Conservation (phyloP, 345 rosid genomes). For the Isatis tinctoria region DNA sequence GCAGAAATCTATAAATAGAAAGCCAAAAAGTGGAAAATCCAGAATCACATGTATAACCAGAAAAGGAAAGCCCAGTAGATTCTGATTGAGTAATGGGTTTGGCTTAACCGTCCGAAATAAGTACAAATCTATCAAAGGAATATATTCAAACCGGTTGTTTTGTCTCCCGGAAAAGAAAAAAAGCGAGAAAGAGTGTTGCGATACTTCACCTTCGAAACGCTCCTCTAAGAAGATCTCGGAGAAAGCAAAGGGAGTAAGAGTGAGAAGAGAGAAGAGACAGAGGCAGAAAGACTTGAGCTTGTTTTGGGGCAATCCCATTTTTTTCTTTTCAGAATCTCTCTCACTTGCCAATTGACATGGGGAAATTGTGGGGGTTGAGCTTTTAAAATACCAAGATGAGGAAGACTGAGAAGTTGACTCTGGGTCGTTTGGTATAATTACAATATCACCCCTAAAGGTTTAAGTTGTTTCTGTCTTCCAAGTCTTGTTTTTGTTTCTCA, state of each 20-base stretch:
- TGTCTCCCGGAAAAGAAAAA: neutral
- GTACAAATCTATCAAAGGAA: neutral
- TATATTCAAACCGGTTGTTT: neutral
- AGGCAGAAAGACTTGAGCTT: constrained; percentile 1
- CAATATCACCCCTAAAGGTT: constrained; percentile 3
- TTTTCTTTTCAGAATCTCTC: neutral
- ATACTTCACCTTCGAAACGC: constrained; percentile 47
- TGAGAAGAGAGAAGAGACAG: constrained; percentile 19
- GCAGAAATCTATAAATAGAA: neutral
- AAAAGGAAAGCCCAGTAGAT: constrained; percentile 12
- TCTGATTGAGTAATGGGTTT: neutral
- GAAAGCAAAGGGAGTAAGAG: constrained; percentile 29
- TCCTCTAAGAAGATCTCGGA: constrained; percentile 53
- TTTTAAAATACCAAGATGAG: neutral
- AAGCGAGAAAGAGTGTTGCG: neutral
- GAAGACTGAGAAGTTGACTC: constrained; percentile 11
- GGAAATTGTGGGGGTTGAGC: neutral
- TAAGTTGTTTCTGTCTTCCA: neutral
- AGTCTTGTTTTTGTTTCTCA: neutral
- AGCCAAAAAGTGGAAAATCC: neutral
- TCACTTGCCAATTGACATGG: neutral
- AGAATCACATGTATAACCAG: neutral
- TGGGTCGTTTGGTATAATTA: constrained; percentile 8
- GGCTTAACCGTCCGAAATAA: constrained; percentile 3
- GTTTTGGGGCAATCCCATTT: constrained; percentile 21